phyloP scores from a whole-genome alignment of 2,329 filamentous ascomycete genomes.

The Arthroderma uncinatum region DNA sequence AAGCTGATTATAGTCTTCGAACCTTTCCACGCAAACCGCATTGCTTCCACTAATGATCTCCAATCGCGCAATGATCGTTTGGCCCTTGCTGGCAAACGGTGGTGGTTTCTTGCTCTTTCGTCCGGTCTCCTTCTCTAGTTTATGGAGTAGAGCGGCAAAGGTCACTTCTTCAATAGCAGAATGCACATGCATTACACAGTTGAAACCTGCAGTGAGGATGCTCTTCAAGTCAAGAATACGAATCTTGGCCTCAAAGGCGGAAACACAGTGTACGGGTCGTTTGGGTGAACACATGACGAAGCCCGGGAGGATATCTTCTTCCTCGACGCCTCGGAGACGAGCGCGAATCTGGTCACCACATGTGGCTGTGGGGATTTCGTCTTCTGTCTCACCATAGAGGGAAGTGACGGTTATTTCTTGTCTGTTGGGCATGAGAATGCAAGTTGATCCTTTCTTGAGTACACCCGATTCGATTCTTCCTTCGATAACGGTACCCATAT shows the following conservation, averaged over 20 bases:
- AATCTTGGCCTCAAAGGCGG: conserved; percentile 89
- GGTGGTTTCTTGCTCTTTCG: conserved; percentile 89
- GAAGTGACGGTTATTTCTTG: conserved; percentile 70
- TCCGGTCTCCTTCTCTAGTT: conserved; percentile 85
- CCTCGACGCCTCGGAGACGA: conserved; percentile 86
- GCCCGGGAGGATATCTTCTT: conserved; percentile 90
- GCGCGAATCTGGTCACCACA: conserved; percentile 93
- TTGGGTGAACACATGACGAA: conserved; percentile 95
- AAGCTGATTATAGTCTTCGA: conserved; percentile 92
- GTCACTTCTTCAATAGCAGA: conserved; percentile 96
- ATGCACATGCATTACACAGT: conserved; percentile 95
- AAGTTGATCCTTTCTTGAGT: conserved; percentile 73
- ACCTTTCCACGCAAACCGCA: conserved; percentile 82
- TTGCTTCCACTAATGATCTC: conserved; percentile 77
- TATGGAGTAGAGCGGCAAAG: conserved; percentile 77
- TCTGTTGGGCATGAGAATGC: conserved; percentile 94
- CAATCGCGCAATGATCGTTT: conserved; percentile 83
- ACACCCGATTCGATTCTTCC: conserved; percentile 94
- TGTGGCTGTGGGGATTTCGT: conserved; percentile 69
- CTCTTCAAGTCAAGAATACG: conserved; percentile 87
- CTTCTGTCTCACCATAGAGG: conserved; percentile 90
- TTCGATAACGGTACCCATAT: conserved; percentile 95
- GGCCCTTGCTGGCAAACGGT: conserved; percentile 68
- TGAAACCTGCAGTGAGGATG: conserved; percentile 89
- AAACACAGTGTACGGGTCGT: conserved; percentile 82